Conservation (phyloP, 2,329 filamentous ascomycete genomes). For the Aureobasidium lini region DNA sequence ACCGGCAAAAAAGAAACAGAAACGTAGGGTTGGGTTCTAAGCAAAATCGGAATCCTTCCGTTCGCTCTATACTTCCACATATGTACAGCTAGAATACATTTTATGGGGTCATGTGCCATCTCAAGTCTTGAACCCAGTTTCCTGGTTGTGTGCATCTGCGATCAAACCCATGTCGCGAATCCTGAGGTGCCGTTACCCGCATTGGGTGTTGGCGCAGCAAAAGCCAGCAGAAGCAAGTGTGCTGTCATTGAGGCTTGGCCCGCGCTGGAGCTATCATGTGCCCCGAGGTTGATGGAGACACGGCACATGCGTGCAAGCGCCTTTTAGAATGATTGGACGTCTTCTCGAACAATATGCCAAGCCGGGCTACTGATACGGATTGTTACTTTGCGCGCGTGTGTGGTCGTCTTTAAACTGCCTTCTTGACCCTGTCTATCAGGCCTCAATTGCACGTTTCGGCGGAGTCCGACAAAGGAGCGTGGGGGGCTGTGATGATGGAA, state of each 20-base stretch:
- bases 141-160: neutral
- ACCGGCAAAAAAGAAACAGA: conserved; percentile 38
- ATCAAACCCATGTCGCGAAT: neutral
- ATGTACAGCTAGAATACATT: neutral
- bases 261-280: neutral
- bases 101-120: neutral
- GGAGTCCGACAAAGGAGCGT: neutral
- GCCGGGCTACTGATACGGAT: neutral
- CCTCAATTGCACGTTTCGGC: neutral
- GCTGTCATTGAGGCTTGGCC: conserved; percentile 13
- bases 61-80: conserved; percentile 7
- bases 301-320: neutral
- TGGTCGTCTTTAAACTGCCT: neutral
- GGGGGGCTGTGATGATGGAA: neutral
- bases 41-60: neutral
- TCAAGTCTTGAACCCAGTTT: neutral
- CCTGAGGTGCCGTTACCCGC: neutral
- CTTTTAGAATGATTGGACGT: neutral
- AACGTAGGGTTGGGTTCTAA: conserved; percentile 36
- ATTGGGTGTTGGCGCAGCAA: neutral
- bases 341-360: conserved; percentile 1
- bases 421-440: neutral
- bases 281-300: neutral
- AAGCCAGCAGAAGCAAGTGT: neutral
- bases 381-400: neutral